A percentile compares a stretch with the other conserved stretches of the same genome.
phyloP scores from a whole-genome alignment of 768 basidiomycete genomes.

The Amanita pseudoporphyria region DNA sequence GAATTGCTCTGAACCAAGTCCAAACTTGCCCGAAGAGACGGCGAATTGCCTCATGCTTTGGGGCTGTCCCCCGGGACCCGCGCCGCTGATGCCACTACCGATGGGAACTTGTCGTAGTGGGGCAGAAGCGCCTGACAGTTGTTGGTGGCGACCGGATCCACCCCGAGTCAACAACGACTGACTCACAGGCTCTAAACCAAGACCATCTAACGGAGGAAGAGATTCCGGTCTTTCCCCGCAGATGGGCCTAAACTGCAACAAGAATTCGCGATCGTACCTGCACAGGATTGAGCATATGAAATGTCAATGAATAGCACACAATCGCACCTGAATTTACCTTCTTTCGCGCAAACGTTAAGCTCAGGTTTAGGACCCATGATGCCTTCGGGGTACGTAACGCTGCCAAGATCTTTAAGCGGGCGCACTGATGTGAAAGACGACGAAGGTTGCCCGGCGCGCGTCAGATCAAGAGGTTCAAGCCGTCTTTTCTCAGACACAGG shows the following conservation, averaged over 20 bases:
- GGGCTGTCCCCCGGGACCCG: conserved; percentile 26
- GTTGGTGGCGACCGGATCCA: conserved; percentile 53
- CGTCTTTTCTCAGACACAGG: conserved; percentile 34
- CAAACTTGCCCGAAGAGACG: conserved; percentile 44
- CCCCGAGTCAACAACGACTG: conserved; percentile 49
- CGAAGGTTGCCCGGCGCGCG: conserved; percentile 41
- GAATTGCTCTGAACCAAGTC: conserved; percentile 59
- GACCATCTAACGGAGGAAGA: conserved; percentile 80
- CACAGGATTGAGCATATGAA: not conserved
- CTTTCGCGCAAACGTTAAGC: conserved; percentile 74
- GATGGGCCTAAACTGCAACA: conserved; percentile 90
- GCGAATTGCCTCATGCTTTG: conserved; percentile 61
- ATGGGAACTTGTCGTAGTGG: conserved; percentile 38
- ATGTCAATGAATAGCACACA: not conserved
- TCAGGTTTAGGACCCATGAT: conserved; percentile 75
- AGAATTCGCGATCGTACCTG: conserved; percentile 96
- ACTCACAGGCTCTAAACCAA: conserved; percentile 79
- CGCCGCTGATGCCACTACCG: conserved; percentile 29
- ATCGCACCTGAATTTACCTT: conserved; percentile 82
- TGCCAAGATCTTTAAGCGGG: conserved; percentile 72
- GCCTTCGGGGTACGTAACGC: conserved; percentile 74
- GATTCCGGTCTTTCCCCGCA: conserved; percentile 94
- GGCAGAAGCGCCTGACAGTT: conserved; percentile 32
- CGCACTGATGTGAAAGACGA: conserved; percentile 75
- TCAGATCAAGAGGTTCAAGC: conserved; percentile 68